Evolutionary conservation across 768 basidiomycete genomes (phyloP).

Genomic region (Pholiota microspora): DNA sequence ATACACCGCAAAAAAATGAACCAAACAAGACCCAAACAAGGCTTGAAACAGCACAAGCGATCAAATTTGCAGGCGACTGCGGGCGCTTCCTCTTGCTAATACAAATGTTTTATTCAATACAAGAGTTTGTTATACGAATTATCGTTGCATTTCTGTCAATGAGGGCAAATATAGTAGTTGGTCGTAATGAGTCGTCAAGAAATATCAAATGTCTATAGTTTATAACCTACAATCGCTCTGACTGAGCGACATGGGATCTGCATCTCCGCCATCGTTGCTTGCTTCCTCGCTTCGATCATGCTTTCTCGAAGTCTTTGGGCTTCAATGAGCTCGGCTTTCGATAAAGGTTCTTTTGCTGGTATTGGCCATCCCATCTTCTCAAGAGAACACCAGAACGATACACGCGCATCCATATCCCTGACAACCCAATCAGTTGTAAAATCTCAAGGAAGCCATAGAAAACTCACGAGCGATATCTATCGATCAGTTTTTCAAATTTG

Average conservation of each 20-base stretch:
- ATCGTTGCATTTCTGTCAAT: background rate
- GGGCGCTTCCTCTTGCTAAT: background rate
- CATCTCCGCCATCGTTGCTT: slow-evolving; percentile 50
- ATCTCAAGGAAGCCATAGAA: background rate
- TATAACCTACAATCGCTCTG: slow-evolving; percentile 61
- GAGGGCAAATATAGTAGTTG: background rate
- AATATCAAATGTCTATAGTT: slow-evolving; percentile 28
- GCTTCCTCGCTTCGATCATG: slow-evolving; percentile 56
- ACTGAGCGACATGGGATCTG: slow-evolving; percentile 56
- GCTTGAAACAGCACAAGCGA: slow-evolving; percentile 11
- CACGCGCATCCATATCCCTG: slow-evolving; percentile 66
- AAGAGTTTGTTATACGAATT: background rate
- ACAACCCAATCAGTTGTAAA: background rate
- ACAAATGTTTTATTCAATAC: background rate
- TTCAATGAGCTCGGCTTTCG: slow-evolving; percentile 68
- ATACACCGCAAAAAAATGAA: slow-evolving; percentile 29
- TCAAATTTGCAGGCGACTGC: background rate
- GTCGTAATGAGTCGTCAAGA: background rate
- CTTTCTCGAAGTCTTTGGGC: slow-evolving; percentile 61
- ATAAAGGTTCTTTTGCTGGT: slow-evolving; percentile 58
- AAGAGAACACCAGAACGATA: slow-evolving; percentile 64
- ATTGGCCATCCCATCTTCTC: slow-evolving; percentile 56
- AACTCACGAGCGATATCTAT: slow-evolving; percentile 54
- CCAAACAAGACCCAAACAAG: slow-evolving; percentile 34
- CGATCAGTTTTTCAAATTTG: slow-evolving; percentile 58